Conservation (phyloP, 2,329 filamentous ascomycete species). For the Hypoxylon sp. region DNA sequence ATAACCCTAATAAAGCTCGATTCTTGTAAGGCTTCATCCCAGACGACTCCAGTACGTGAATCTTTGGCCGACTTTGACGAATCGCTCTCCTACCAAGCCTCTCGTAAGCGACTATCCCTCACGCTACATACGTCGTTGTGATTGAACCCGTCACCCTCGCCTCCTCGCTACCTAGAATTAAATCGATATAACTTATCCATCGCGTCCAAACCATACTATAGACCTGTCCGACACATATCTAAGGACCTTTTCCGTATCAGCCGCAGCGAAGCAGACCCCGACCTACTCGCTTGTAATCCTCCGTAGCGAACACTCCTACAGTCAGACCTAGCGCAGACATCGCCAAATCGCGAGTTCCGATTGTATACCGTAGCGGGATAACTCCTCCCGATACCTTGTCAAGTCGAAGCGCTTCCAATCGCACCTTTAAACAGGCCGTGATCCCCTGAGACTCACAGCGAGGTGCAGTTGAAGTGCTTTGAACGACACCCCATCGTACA, state of each 20-base stretch:
- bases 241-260: constrained; percentile 2
- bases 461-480: constrained; percentile 78
- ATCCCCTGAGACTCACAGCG: constrained; percentile 86
- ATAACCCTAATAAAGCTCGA: background rate
- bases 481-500: constrained; percentile 59
- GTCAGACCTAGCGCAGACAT: constrained; percentile 15
- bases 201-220: constrained; percentile 14
- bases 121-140: constrained; percentile 1
- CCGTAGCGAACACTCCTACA: constrained; percentile 11
- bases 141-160: constrained; percentile 7
- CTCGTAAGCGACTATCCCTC: background rate
- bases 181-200: constrained; percentile 17
- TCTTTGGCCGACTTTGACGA: constrained; percentile 2
- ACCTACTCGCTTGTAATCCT: constrained; percentile 3
- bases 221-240: constrained; percentile 1
- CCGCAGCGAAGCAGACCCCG: constrained; percentile 11
- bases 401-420: constrained; percentile 57
- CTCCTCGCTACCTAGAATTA: constrained; percentile 12
- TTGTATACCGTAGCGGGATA: constrained; percentile 30
- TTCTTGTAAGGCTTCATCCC: background rate
- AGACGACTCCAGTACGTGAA: background rate
- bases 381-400: constrained; percentile 26
- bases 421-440: constrained; percentile 95
- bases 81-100: background rate
- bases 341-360: constrained; percentile 3